These are phyloP conservation scores for Ceratobasidium sp. DNA, from an alignment of 1,284 basidiomycete species.

Conservation along the genomic window DNA sequence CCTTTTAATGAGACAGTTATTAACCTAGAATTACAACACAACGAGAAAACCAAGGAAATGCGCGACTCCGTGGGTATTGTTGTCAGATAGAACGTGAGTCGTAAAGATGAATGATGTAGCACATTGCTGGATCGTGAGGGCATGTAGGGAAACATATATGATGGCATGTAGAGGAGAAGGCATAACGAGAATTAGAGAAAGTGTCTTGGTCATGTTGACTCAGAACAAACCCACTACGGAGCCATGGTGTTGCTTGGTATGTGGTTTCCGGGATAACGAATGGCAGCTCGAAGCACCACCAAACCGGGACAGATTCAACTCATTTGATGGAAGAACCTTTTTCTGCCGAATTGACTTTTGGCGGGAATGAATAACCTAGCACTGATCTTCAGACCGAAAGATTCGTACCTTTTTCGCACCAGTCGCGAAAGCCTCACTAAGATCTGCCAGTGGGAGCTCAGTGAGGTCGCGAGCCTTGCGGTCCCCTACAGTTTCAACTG, in stretches of 20 bases:
- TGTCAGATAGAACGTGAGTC: constrained; percentile 33
- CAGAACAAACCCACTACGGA: constrained; percentile 25
- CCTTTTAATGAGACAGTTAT: constrained; percentile 36
- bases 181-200: constrained; percentile 14
- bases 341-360: constrained; percentile 23
- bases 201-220: constrained; percentile 3
- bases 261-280: background rate
- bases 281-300: constrained; percentile 2
- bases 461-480: constrained; percentile 43
- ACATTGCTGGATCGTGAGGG: constrained; percentile 29
- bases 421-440: constrained; percentile 42
- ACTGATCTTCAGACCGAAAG: background rate
- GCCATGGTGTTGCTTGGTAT: constrained; percentile 1
- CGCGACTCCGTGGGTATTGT: constrained; percentile 38
- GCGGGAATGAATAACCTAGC: background rate
- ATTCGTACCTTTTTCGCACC: constrained; percentile 31
- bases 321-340: constrained; percentile 17
- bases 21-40: constrained; percentile 25
- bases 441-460: constrained; percentile 42
- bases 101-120: constrained; percentile 25
- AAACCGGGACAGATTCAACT: constrained; percentile 8
- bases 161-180: constrained; percentile 1
- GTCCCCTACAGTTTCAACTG: constrained; percentile 38
- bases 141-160: constrained; percentile 25
- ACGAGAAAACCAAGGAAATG: constrained; percentile 31